Evolutionary conservation across 31 red algal species (phyloP).

Genomic region (Odonthalia washingtoniensis): DNA sequence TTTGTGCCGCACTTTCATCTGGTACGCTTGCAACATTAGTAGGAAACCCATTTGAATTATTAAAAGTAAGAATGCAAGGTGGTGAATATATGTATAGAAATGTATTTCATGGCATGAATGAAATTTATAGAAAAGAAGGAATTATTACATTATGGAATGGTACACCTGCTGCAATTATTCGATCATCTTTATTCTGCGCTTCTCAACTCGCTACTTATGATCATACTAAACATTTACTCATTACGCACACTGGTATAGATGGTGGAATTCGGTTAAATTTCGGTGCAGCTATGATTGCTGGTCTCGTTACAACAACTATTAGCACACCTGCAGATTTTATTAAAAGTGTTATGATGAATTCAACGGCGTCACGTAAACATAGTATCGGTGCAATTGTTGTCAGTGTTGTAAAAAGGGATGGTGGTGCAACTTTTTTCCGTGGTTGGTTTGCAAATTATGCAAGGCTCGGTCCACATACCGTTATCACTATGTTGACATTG

Average conservation of each 20-base stretch:
- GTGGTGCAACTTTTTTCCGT: slow-evolving; percentile 69
- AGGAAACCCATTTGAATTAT: slow-evolving; percentile 86
- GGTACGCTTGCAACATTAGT: slow-evolving; percentile 71
- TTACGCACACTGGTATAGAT: slow-evolving; percentile 34
- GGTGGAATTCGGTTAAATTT: slow-evolving; percentile 59
- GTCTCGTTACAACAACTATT: slow-evolving; percentile 82
- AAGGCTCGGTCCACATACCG: slow-evolving; percentile 90
- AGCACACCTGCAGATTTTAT: slow-evolving; percentile 85
- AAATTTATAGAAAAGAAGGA: slow-evolving; percentile 63
- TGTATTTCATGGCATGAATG: slow-evolving; percentile 67
- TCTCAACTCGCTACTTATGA: slow-evolving; percentile 89
- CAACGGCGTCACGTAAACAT: slow-evolving; percentile 19
- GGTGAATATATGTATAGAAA: slow-evolving; percentile 57
- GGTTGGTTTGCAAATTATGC: slow-evolving; percentile 92
- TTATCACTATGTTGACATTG: slow-evolving; percentile 82
- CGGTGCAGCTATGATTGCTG: slow-evolving; percentile 77
- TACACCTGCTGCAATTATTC: slow-evolving; percentile 62
- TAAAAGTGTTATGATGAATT: slow-evolving; percentile 89
- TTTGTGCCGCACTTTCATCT: slow-evolving; percentile 59
- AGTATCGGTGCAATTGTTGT: slow-evolving; percentile 29
- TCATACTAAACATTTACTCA: slow-evolving; percentile 25
- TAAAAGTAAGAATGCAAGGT: slow-evolving; percentile 92
- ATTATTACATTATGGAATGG: slow-evolving; percentile 78
- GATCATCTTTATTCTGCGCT: slow-evolving; percentile 68
- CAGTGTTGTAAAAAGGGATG: slow-evolving; percentile 53